Evolutionary conservation across 495 filamentous ascomycete species (phyloP).

Genomic region (Trichoderma parareesei): DNA sequence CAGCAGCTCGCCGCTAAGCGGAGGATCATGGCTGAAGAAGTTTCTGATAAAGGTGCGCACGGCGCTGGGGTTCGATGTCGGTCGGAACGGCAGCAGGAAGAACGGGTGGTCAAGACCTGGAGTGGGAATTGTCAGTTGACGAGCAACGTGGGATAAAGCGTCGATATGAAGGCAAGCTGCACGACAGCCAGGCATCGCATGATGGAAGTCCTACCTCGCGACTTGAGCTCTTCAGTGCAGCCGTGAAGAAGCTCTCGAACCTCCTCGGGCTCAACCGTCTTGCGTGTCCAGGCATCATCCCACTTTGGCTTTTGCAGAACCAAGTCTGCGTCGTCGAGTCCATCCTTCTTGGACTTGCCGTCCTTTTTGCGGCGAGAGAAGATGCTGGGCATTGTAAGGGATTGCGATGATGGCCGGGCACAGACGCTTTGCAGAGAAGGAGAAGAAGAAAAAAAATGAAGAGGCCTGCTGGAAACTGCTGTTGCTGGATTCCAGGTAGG

Average conservation of each 20-base stretch:
- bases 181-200: not conserved
- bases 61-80: constrained; percentile 81
- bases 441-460: not conserved
- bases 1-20: constrained; percentile 58
- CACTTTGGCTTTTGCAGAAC: constrained; percentile 62
- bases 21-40: constrained; percentile 61
- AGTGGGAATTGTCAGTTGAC: constrained; percentile 13
- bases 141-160: constrained; percentile 9
- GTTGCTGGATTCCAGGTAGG: not conserved
- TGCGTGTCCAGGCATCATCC: constrained; percentile 85
- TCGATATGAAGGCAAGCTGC: constrained; percentile 13
- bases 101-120: constrained; percentile 84
- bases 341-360: constrained; percentile 51
- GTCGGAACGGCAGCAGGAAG: constrained; percentile 90
- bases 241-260: constrained; percentile 76
- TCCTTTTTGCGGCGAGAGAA: constrained; percentile 75
- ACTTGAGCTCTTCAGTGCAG: constrained; percentile 88
- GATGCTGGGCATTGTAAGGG: constrained; percentile 46
- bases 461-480: too few species aligned
- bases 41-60: constrained; percentile 88
- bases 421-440: too few species aligned
- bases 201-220: constrained; percentile 63
- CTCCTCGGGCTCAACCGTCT: constrained; percentile 80
- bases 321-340: constrained; percentile 37
- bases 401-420: not conserved